Percentiles rank a stretch among this genome's conserved stretches.
These are phyloP conservation scores for Alternaria sp. DNA, from an alignment of 2,329 filamentous ascomycete genomes.

Conservation along the genomic window DNA sequence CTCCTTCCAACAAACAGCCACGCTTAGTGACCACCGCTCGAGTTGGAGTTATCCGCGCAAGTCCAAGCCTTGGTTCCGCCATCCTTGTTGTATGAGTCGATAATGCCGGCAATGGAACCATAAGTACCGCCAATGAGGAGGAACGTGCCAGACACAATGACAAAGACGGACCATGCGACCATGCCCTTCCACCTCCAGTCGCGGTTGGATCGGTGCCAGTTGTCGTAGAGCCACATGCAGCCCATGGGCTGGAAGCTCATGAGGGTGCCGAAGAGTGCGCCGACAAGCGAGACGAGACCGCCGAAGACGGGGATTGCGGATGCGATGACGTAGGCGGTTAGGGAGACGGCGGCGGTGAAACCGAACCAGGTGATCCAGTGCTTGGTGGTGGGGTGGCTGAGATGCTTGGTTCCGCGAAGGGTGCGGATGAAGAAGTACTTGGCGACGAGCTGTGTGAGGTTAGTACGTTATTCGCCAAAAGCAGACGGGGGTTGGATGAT, in stretches of 20 bases:
- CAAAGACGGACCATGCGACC: slow-evolving; percentile 32
- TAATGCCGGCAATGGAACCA: slow-evolving; percentile 34
- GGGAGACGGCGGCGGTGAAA: slow-evolving; percentile 24
- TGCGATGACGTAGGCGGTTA: slow-evolving; percentile 33
- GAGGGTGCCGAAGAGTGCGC: slow-evolving; percentile 34
- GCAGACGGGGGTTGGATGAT: not conserved
- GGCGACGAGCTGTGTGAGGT: slow-evolving; percentile 21
- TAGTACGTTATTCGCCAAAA: not conserved
- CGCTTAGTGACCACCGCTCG: slow-evolving; percentile 7
- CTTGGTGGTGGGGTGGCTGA: slow-evolving; percentile 45
- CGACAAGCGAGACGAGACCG: slow-evolving; percentile 33
- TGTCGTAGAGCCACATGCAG: slow-evolving; percentile 38
- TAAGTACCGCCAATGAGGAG: slow-evolving; percentile 35
- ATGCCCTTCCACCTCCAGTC: slow-evolving; percentile 23
- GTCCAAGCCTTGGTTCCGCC: slow-evolving; percentile 33
- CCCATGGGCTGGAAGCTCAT: slow-evolving; percentile 38
- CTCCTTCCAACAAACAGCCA: not conserved
- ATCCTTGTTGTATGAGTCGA: slow-evolving; percentile 30
- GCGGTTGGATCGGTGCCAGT: slow-evolving; percentile 22
- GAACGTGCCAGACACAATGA: slow-evolving; percentile 30
- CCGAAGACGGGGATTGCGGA: slow-evolving; percentile 36
- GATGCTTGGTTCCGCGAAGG: slow-evolving; percentile 71
- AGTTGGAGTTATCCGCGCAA: slow-evolving; percentile 36
- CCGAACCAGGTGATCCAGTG: slow-evolving; percentile 37
- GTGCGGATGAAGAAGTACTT: slow-evolving; percentile 67